Conservation (phyloP, 768 basidiomycete genomes). For the Boletus reticuloceps region DNA sequence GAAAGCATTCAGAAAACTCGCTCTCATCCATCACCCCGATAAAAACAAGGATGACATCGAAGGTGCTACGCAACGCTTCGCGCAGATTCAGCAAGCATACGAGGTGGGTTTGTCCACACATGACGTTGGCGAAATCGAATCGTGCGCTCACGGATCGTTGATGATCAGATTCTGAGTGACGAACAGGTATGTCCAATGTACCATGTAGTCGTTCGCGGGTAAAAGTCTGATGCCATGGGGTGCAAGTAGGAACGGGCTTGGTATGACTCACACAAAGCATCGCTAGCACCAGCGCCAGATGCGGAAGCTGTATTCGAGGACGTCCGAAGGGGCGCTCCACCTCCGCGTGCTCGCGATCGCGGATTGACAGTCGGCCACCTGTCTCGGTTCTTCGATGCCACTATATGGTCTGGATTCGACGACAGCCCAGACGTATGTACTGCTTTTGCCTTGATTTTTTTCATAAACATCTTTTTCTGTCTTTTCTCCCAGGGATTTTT, state of each 20-base stretch:
- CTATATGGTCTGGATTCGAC: slow-evolving; percentile 63
- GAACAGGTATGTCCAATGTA: slow-evolving; percentile 67
- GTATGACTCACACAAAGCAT: slow-evolving; percentile 92
- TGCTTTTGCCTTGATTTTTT: neutral
- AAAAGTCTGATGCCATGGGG: slow-evolving; percentile 11
- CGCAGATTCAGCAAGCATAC: slow-evolving; percentile 90
- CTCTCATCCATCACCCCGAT: slow-evolving; percentile 84
- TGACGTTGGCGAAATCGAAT: neutral
- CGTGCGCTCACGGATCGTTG: neutral
- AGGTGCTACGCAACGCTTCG: slow-evolving; percentile 84
- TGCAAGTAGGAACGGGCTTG: slow-evolving; percentile 89
- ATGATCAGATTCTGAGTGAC: slow-evolving; percentile 78
- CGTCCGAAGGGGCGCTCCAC: slow-evolving; percentile 65
- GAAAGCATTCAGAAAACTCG: slow-evolving; percentile 82
- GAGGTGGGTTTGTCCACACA: slow-evolving; percentile 53
- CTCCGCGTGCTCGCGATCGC: slow-evolving; percentile 56
- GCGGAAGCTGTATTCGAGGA: slow-evolving; percentile 84
- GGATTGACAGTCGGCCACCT: slow-evolving; percentile 82
- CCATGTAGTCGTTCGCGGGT: neutral
- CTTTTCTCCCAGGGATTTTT: slow-evolving; percentile 70
- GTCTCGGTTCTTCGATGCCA: slow-evolving; percentile 77
- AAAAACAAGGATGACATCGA: slow-evolving; percentile 84
- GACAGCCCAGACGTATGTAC: slow-evolving; percentile 57
- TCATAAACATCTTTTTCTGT: neutral
- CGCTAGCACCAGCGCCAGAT: slow-evolving; percentile 77